phyloP scores from a whole-genome alignment of 805 yeast species.

The Blastobotrys peoriensis region DNA sequence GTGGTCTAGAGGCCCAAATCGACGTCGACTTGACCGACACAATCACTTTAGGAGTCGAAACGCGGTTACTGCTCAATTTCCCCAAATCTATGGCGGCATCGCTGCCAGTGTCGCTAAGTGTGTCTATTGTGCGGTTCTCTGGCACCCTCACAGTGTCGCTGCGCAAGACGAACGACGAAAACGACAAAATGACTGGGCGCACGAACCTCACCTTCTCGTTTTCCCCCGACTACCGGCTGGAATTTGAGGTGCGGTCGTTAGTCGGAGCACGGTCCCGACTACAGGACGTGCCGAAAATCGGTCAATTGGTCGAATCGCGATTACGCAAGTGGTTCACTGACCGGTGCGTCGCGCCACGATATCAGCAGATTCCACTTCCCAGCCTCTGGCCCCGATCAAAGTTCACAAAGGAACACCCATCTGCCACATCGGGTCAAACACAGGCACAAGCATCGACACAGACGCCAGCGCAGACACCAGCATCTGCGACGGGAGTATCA shows the following conservation, averaged over 20 bases:
- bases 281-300: conserved; percentile 88
- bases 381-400: conserved; percentile 66
- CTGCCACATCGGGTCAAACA: neutral
- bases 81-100: conserved; percentile 83
- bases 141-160: conserved; percentile 77
- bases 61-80: conserved; percentile 68
- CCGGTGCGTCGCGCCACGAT: conserved; percentile 89
- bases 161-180: conserved; percentile 20
- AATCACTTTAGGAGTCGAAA: conserved; percentile 77
- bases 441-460: neutral
- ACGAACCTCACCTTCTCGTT: conserved; percentile 85
- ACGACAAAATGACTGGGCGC: conserved; percentile 8
- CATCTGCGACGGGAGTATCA: neutral
- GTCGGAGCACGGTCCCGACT: conserved; percentile 90
- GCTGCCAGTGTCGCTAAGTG: conserved; percentile 76
- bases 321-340: conserved; percentile 87
- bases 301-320: conserved; percentile 74
- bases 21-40: conserved; percentile 89
- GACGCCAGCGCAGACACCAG: no score
- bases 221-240: conserved; percentile 84
- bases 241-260: conserved; percentile 79
- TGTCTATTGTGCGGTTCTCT: conserved; percentile 83
- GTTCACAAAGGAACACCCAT: conserved; percentile 15
- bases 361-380: conserved; percentile 78
- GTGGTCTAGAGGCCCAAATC: conserved; percentile 71